A percentile compares a stretch with the other conserved stretches of the same genome.
Conservation (phyloP, 495 filamentous ascomycete genomes). For the Talaromyces thailandensis region DNA sequence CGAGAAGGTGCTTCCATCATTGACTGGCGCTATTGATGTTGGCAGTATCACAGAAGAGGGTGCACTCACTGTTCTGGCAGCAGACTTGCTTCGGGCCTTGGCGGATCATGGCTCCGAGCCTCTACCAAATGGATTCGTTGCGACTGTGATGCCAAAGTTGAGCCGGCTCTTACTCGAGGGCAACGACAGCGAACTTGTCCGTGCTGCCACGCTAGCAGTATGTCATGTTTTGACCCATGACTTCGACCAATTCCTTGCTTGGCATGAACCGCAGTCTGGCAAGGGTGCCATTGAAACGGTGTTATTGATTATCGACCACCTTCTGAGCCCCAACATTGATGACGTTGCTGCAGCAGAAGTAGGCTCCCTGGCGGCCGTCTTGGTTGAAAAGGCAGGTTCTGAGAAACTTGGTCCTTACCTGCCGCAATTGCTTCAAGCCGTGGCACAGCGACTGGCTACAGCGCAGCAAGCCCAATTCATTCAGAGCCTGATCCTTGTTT, state of each 20-base stretch:
- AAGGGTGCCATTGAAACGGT: conserved; percentile 83
- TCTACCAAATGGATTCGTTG: conserved; percentile 78
- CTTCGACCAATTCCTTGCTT: conserved; percentile 74
- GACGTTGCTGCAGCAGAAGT: conserved; percentile 94
- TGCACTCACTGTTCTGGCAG: conserved; percentile 73
- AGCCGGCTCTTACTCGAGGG: conserved; percentile 70
- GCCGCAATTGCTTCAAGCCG: conserved; percentile 78
- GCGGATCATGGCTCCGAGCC: conserved; percentile 74
- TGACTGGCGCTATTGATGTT: conserved; percentile 84
- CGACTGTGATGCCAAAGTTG: conserved; percentile 76
- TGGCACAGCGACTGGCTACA: conserved; percentile 74
- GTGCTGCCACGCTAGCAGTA: conserved; percentile 76
- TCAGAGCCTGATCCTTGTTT: conserved; percentile 86
- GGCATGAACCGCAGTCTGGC: conserved; percentile 59
- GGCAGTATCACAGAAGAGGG: conserved; percentile 76
- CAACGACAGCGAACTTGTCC: conserved; percentile 74
- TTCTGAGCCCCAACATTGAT: conserved; percentile 70
- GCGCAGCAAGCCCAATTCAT: conserved; percentile 81
- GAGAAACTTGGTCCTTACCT: conserved; percentile 86
- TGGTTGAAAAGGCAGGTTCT: conserved; percentile 88
- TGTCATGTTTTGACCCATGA: conserved; percentile 84
- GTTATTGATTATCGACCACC: conserved; percentile 85
- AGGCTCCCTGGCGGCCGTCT: conserved; percentile 83
- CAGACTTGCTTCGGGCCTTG: conserved; percentile 73
- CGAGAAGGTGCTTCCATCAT: conserved; percentile 73